phyloP scores from a whole-genome alignment of 495 filamentous ascomycete genomes.

The Viridothelium virens region DNA sequence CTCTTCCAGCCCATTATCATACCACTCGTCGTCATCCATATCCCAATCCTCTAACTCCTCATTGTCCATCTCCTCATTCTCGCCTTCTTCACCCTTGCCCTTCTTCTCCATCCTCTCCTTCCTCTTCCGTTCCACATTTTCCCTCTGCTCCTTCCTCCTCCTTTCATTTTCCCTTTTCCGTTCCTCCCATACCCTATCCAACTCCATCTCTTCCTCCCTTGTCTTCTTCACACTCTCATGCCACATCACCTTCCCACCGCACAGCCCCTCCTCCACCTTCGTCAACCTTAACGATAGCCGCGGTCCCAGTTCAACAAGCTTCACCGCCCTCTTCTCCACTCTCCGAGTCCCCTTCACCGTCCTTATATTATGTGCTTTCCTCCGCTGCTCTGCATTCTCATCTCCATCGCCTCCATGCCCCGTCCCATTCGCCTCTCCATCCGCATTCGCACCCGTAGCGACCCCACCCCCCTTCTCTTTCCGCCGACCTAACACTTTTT shows the following conservation, averaged over 20 bases:
- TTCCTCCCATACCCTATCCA: slow-evolving; percentile 75
- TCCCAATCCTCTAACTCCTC: slow-evolving; percentile 50
- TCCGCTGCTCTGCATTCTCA: background rate
- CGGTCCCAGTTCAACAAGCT: slow-evolving; percentile 84
- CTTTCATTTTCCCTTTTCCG: slow-evolving; percentile 72
- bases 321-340: slow-evolving; percentile 79
- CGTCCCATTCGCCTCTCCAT: slow-evolving; percentile 2
- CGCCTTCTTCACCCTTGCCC: slow-evolving; percentile 36
- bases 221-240: slow-evolving; percentile 87
- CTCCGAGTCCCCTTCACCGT: slow-evolving; percentile 35
- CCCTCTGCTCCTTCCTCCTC: slow-evolving; percentile 70
- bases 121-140: slow-evolving; percentile 80
- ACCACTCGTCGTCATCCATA: slow-evolving; percentile 47
- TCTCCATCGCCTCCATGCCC: background rate
- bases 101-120: slow-evolving; percentile 48
- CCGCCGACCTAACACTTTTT: slow-evolving; percentile 55
- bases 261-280: slow-evolving; percentile 94
- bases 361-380: slow-evolving; percentile 1
- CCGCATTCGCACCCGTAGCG: slow-evolving; percentile 29
- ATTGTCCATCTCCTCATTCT: slow-evolving; percentile 49
- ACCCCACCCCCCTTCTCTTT: slow-evolving; percentile 43
- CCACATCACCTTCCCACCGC: slow-evolving; percentile 90
- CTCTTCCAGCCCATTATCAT: slow-evolving; percentile 54
- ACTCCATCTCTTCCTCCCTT: slow-evolving; percentile 60
- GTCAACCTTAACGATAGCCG: slow-evolving; percentile 81